Base-by-base conservation (phyloP, 805 yeast species). In the Yarrowia sp. region DNA sequence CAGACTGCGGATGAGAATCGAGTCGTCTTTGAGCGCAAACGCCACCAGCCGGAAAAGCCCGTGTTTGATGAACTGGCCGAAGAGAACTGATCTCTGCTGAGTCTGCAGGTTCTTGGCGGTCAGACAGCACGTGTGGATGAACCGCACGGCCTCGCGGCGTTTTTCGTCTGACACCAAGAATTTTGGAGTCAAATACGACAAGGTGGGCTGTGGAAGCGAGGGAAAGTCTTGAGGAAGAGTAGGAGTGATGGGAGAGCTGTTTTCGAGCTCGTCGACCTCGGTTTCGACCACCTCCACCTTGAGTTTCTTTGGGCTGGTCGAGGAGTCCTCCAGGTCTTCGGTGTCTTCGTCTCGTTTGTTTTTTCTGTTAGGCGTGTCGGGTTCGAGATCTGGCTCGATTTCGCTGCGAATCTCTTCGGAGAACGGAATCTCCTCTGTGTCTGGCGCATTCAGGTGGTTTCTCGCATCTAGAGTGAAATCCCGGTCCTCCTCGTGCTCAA, bases 41-140 rank as follows among this genome's bases (percentile, higher is more conserved):
- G 84, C 83, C 30, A 94, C 80, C 78, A 91, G 85, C 68, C 83
- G 82, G 71, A 91, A 85, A 24, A 94, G 79, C 0, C 97, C 97
- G 66, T 81, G 83, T 58, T 84, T 83, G 12, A 93, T 84, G 65
- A 93, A 77, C 24, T 83, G 79, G 34, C 84, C 81, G 75, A 86
- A 92, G 71, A 95, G 87, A 30, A 82, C 86, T 0, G 88, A 80
- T 71, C 89, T 83, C 72, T 90, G 93, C 64, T 75, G 77, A 3
- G 84, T 78, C 66, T 85, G 92, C 38, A 87, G 80, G 60, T 84
- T 82, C 74, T 91, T 91, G 0, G 97, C 89, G 63, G 91, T 87
- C 15, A 85, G 76, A 2, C 90, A 87, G 75, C 91, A 88, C 75
- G 94, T 97, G 76, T 91, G 93, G 1, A 94, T 75, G 76, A 93